A percentile compares a stretch with the other conserved stretches of the same genome.
These are phyloP conservation scores for Cordyceps militaris DNA, from an alignment of 2,329 filamentous ascomycete genomes.

Conservation along the genomic window DNA sequence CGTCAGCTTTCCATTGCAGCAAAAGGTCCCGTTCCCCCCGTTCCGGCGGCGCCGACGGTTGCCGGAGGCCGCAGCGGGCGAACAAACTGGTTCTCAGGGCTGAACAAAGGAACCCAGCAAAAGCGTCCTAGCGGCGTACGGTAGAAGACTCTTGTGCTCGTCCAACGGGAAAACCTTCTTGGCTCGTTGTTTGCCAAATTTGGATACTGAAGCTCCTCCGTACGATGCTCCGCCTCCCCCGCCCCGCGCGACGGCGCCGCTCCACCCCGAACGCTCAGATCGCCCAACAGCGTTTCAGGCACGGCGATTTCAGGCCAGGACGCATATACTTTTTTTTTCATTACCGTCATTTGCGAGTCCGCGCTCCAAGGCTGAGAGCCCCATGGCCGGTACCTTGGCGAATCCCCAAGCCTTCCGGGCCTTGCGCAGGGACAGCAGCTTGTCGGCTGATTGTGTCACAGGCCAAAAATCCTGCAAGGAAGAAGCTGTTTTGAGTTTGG, in stretches of 20 bases:
- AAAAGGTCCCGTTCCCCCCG: not conserved
- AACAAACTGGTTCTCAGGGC: not conserved
- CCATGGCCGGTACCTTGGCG: too few species aligned
- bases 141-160: too few species aligned
- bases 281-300: constrained; percentile 11
- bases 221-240: not conserved
- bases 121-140: not conserved
- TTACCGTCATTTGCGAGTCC: not conserved
- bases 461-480: not conserved
- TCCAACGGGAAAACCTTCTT: not conserved
- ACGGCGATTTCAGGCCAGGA: not conserved
- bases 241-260: too few species aligned
- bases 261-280: constrained; percentile 7
- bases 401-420: not conserved
- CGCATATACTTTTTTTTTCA: too few species aligned
- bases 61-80: not conserved
- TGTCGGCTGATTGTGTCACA: not conserved
- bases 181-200: not conserved
- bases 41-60: not conserved
- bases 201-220: not conserved
- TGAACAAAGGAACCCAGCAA: not conserved
- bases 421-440: not conserved
- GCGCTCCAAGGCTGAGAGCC: not conserved
- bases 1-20: not conserved
- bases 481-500: not conserved